These are phyloP conservation scores for Metrosideros polymorpha DNA, from an alignment of 441 rosid genomes.

Conservation along the genomic window DNA sequence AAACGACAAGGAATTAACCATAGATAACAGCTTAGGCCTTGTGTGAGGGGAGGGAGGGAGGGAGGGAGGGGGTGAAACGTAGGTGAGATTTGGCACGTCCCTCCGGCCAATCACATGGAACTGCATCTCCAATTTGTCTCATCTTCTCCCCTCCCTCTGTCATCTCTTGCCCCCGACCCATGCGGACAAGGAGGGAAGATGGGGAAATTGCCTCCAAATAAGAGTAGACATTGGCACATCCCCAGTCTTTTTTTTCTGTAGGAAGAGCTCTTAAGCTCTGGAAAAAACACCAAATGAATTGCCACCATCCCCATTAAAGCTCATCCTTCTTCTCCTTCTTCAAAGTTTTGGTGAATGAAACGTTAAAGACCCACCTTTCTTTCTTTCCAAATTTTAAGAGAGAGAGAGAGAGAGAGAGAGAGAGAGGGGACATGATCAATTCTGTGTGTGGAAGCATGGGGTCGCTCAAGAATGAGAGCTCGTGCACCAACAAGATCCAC, in stretches of 20 bases:
- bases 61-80: not conserved
- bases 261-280: not conserved
- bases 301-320: not conserved
- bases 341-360: not conserved
- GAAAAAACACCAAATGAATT: not conserved
- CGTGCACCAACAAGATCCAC: constrained; percentile 9
- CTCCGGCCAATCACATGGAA: constrained; percentile 13
- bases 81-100: not conserved
- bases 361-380: not conserved
- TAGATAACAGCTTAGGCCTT: constrained; percentile 14
- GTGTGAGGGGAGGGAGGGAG: not conserved
- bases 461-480: constrained; percentile 25
- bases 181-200: not conserved
- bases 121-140: not conserved
- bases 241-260: not conserved
- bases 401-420: not conserved
- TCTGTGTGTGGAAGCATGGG: constrained; percentile 32
- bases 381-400: not conserved
- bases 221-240: not conserved
- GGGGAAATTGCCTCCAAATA: not conserved
- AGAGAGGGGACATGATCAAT: constrained; percentile 14
- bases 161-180: not conserved
- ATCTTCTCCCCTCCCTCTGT: not conserved
- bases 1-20: not conserved
- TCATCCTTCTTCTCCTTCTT: not conserved